These are phyloP conservation scores for Sicyos baderoa DNA, from an alignment of 306 rosid genomes.

Conservation along the genomic window DNA sequence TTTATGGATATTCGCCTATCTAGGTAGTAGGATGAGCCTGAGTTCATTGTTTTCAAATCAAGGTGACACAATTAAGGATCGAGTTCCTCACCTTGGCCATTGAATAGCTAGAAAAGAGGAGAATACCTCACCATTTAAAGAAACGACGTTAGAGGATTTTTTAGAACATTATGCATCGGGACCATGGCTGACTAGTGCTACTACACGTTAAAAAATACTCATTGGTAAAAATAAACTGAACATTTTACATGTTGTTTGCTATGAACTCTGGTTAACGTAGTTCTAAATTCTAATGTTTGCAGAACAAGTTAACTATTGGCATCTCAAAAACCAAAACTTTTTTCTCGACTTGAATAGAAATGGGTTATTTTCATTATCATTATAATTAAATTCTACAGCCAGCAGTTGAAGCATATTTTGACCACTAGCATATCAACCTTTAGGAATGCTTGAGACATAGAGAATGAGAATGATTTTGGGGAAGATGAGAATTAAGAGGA, in stretches of 20 bases:
- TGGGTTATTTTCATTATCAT: neutral
- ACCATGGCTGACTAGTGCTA: neutral
- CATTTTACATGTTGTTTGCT: slow-evolving; percentile 1
- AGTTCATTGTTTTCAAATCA: neutral
- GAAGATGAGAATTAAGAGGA: too few species aligned
- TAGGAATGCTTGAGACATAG: too few species aligned
- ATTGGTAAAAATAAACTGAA: neutral
- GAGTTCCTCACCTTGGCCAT: neutral
- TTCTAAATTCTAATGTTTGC: neutral
- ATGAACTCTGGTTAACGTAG: neutral
- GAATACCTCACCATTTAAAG: neutral
- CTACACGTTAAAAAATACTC: neutral
- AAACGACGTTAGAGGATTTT: neutral
- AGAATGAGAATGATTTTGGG: too few species aligned
- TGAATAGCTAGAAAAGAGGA: slow-evolving; percentile 2
- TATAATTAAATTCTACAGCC: neutral
- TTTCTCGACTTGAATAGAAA: neutral
- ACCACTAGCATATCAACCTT: slow-evolving; percentile 1
- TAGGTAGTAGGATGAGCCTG: neutral
- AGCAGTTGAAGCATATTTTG: neutral
- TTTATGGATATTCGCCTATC: neutral
- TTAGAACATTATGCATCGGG: neutral
- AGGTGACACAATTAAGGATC: neutral
- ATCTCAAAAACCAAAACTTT: neutral
- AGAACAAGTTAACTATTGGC: neutral